phyloP scores from a whole-genome alignment of 2,329 filamentous ascomycete species.

The Diaporthe citrichinensis region DNA sequence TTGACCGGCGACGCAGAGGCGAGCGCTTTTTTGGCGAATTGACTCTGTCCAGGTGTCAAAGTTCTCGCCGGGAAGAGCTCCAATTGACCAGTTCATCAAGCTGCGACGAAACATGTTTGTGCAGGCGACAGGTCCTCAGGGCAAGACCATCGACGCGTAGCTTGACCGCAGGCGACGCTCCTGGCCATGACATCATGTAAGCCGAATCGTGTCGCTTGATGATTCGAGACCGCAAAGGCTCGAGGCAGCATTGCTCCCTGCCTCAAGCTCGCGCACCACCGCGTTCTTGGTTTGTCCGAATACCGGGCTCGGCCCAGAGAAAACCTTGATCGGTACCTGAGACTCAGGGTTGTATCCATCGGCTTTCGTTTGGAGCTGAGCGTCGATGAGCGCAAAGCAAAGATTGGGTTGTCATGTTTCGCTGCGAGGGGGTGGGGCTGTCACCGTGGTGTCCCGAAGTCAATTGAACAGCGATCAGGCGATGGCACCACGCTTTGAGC shows the following conservation, averaged over 20 bases:
- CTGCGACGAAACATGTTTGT: constrained; percentile 30
- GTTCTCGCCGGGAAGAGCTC: constrained; percentile 22
- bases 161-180: not conserved
- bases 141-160: constrained; percentile 10
- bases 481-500: constrained; percentile 31
- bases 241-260: constrained; percentile 9
- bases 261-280: not conserved
- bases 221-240: constrained; percentile 21
- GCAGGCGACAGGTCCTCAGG: constrained; percentile 3
- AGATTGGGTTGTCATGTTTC: constrained; percentile 10
- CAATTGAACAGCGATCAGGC: constrained; percentile 26
- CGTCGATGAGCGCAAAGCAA: constrained; percentile 13
- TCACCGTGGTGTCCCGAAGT: constrained; percentile 19
- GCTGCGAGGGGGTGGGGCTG: constrained; percentile 14
- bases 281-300: constrained; percentile 3
- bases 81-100: constrained; percentile 32
- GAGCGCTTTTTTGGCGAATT: constrained; percentile 11
- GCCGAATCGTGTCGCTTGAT: constrained; percentile 29
- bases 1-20: constrained; percentile 13
- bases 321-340: constrained; percentile 32
- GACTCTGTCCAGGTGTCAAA: constrained; percentile 29
- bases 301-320: not conserved
- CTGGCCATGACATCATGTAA: constrained; percentile 26
- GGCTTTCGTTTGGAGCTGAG: not conserved
- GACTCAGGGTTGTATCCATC: constrained; percentile 23